Conservation (phyloP, 495 filamentous ascomycete genomes). For the Podospora australis region DNA sequence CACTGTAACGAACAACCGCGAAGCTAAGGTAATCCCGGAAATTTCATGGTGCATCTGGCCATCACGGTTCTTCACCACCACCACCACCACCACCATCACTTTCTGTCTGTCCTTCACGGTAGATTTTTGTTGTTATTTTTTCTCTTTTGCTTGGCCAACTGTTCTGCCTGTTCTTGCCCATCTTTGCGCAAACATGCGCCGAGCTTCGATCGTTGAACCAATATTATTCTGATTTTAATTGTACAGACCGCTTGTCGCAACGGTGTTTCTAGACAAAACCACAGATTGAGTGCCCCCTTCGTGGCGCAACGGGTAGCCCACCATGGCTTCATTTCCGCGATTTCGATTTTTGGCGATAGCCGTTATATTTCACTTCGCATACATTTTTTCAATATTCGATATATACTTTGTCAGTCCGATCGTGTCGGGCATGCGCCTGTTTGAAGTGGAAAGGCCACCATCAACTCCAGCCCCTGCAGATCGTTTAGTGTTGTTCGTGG, state of each 20-base stretch:
- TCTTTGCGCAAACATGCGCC: conserved; percentile 13
- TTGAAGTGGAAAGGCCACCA: conserved; percentile 56
- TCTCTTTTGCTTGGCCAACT: neutral
- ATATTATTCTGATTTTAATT: neutral
- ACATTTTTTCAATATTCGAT: conserved; percentile 96
- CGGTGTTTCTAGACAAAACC: no score
- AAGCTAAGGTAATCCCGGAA: conserved; percentile 1
- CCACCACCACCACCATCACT: neutral
- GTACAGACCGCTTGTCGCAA: neutral
- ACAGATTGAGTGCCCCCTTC: no score
- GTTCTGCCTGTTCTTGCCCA: neutral
- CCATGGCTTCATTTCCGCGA: conserved; percentile 75
- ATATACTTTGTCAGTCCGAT: conserved; percentile 99
- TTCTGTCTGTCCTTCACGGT: neutral
- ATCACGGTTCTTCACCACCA: conserved; percentile 8
- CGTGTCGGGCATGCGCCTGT: conserved; percentile 87
- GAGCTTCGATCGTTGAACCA: neutral
- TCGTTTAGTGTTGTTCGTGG: conserved; percentile 89
- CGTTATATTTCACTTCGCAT: conserved; percentile 88
- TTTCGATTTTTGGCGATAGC: conserved; percentile 87
- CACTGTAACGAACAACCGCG: neutral
- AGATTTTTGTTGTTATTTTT: neutral
- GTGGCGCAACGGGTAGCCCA: no score
- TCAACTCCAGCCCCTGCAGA: conserved; percentile 70
- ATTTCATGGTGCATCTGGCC: no score